Evolutionary conservation across 768 basidiomycete genomes (phyloP).

Genomic region (Baorangia bicolor): DNA sequence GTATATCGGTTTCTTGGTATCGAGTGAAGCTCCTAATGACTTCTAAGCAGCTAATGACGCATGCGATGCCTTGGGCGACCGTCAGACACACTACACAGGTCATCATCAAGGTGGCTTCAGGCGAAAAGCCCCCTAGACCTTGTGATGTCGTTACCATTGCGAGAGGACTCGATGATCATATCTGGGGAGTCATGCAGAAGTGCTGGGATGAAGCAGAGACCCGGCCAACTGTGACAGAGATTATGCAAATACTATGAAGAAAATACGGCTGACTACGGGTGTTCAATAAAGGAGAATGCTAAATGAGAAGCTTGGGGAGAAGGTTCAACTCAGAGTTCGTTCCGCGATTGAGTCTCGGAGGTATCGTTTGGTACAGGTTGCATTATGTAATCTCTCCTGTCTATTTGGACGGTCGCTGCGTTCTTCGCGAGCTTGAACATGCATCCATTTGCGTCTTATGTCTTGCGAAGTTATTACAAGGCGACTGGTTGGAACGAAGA

Average conservation of each 20-base stretch:
- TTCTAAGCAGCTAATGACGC: slow-evolving; percentile 48
- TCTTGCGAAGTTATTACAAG: slow-evolving; percentile 85
- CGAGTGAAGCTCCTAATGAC: neutral
- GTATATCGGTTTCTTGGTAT: slow-evolving; percentile 24
- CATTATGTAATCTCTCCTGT: slow-evolving; percentile 16
- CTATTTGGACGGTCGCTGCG: too few species aligned
- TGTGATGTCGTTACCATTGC: slow-evolving; percentile 30
- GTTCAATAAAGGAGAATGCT: too few species aligned
- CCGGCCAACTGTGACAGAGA: slow-evolving; percentile 42
- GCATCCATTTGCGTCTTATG: slow-evolving; percentile 87
- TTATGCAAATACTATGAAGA: slow-evolving; percentile 27
- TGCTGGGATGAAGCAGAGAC: slow-evolving; percentile 43
- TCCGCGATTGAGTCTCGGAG: too few species aligned
- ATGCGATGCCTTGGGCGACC: slow-evolving; percentile 50
- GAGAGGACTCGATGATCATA: slow-evolving; percentile 45
- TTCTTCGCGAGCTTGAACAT: slow-evolving; percentile 36
- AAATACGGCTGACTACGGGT: too few species aligned
- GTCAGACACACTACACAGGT: slow-evolving; percentile 54
- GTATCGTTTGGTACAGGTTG: neutral
- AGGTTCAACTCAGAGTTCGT: too few species aligned
- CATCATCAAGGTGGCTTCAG: slow-evolving; percentile 41
- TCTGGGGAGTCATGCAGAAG: slow-evolving; percentile 44
- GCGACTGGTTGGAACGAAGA: slow-evolving; percentile 98
- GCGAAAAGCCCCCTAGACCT: slow-evolving; percentile 46
- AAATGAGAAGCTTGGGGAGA: too few species aligned